A percentile compares a stretch with the other conserved stretches of the same genome.
Evolutionary conservation across 2,329 filamentous ascomycete genomes (phyloP).

Genomic region (Diplodia sapinea): DNA sequence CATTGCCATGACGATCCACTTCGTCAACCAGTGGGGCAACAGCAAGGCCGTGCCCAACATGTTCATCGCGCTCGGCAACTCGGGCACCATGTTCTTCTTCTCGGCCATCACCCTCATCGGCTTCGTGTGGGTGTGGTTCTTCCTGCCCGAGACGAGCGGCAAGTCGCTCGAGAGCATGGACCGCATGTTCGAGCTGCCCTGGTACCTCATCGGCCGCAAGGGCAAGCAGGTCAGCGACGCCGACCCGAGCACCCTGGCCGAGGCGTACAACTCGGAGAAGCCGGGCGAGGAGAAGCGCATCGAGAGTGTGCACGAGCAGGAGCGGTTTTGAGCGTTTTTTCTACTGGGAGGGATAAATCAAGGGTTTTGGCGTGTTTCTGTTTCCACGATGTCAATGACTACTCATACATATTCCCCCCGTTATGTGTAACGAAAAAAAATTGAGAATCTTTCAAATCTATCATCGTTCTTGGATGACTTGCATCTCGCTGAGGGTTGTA

Average conservation of each 20-base stretch:
- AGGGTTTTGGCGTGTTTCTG: neutral
- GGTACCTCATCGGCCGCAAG: constrained; percentile 71
- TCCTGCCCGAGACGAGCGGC: constrained; percentile 74
- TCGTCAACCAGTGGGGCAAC: constrained; percentile 80
- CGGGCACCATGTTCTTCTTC: constrained; percentile 81
- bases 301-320: constrained; percentile 12
- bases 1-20: constrained; percentile 78
- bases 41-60: constrained; percentile 76
- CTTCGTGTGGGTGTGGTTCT: constrained; percentile 73
- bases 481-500: too few relatives aligned
- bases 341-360: neutral
- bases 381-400: neutral
- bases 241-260: constrained; percentile 17
- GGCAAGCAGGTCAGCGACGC: constrained; percentile 34
- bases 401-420: neutral
- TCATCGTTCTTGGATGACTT: too few relatives aligned
- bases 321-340: neutral
- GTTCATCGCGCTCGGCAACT: constrained; percentile 65
- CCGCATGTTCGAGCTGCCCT: constrained; percentile 71
- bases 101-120: constrained; percentile 70
- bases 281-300: neutral
- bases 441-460: neutral
- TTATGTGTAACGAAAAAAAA: neutral
- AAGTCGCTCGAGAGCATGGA: constrained; percentile 71
- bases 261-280: constrained; percentile 24